phyloP scores from a whole-genome alignment of 441 rosid genomes.

The Jatropha multifida region DNA sequence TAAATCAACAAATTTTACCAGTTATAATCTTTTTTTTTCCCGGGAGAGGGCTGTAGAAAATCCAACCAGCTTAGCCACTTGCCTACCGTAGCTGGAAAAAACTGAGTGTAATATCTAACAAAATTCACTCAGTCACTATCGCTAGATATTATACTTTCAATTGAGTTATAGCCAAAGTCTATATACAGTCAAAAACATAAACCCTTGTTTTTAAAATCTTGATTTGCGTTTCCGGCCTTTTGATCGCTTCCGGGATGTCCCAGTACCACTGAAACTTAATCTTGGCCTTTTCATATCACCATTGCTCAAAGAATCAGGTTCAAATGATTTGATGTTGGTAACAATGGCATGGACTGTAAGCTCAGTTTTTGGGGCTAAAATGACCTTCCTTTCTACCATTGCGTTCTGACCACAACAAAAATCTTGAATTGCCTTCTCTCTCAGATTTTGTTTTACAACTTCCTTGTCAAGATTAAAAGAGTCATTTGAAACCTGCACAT shows the following conservation, averaged over 20 bases:
- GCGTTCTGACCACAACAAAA: slow-evolving; percentile 52
- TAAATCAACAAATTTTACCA: no score
- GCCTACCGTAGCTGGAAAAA: slow-evolving; percentile 24
- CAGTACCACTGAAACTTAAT: slow-evolving; percentile 34
- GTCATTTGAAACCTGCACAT: slow-evolving; percentile 47
- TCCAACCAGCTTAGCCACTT: background rate
- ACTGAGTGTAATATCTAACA: slow-evolving; percentile 66
- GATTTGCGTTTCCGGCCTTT: slow-evolving; percentile 53
- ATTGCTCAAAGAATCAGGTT: slow-evolving; percentile 34
- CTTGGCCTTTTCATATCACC: slow-evolving; percentile 52
- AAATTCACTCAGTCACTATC: slow-evolving; percentile 69
- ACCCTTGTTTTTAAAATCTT: slow-evolving; percentile 26
- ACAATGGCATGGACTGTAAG: slow-evolving; percentile 53
- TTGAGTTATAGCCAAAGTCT: slow-evolving; percentile 15
- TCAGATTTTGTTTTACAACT: slow-evolving; percentile 41
- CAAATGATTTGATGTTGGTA: slow-evolving; percentile 63
- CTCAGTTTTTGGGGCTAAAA: slow-evolving; percentile 53
- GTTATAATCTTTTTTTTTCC: no score
- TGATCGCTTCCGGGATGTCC: slow-evolving; percentile 55
- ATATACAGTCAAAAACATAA: slow-evolving; percentile 21
- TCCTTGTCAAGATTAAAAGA: slow-evolving; percentile 44
- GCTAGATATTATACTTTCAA: slow-evolving; percentile 17
- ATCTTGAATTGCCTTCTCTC: slow-evolving; percentile 52
- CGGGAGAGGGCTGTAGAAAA: no score
- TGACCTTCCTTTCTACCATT: slow-evolving; percentile 47